phyloP scores from a whole-genome alignment of 495 filamentous ascomycete species.

The Mycothermus thermophilus region DNA sequence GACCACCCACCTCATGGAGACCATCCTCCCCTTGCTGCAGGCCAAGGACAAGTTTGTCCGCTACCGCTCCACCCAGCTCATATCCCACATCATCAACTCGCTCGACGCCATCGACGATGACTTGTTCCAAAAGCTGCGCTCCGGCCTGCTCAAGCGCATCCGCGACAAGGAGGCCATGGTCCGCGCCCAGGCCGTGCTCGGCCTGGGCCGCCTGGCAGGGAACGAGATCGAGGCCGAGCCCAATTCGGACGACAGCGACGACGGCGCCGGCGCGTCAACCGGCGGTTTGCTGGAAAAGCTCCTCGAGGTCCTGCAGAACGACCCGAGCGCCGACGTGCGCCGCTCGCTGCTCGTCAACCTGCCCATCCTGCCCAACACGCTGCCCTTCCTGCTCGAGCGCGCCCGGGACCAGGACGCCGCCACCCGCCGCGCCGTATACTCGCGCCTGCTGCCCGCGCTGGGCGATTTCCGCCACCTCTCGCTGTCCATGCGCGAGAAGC shows the following conservation, averaged over 20 bases:
- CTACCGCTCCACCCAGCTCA: slow-evolving; percentile 78
- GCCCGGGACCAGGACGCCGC: slow-evolving; percentile 75
- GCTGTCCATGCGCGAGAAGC: slow-evolving; percentile 88
- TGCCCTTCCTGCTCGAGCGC: slow-evolving; percentile 86
- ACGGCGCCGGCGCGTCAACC: slow-evolving; percentile 32
- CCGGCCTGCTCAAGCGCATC: slow-evolving; percentile 67
- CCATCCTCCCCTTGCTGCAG: slow-evolving; percentile 52
- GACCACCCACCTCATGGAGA: slow-evolving; percentile 51
- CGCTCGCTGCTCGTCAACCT: slow-evolving; percentile 80
- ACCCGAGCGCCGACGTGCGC: slow-evolving; percentile 84
- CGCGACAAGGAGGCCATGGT: slow-evolving; percentile 88
- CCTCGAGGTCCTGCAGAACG: slow-evolving; percentile 85
- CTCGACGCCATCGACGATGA: slow-evolving; percentile 83
- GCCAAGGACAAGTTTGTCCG: slow-evolving; percentile 87
- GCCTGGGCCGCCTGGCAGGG: slow-evolving; percentile 67
- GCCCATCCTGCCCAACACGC: slow-evolving; percentile 60
- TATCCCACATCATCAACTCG: slow-evolving; percentile 76
- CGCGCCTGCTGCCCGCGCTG: slow-evolving; percentile 71
- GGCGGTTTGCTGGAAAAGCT: slow-evolving; percentile 62
- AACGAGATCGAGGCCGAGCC: slow-evolving; percentile 64
- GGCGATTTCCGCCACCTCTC: slow-evolving; percentile 95
- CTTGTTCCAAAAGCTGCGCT: slow-evolving; percentile 63
- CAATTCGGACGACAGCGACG: slow-evolving; percentile 51
- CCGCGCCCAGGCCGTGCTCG: slow-evolving; percentile 84
- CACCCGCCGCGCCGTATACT: slow-evolving; percentile 76